Evolutionary conservation across 2,329 filamentous ascomycete species (phyloP).

Genomic region (Diaporthe capsici): DNA sequence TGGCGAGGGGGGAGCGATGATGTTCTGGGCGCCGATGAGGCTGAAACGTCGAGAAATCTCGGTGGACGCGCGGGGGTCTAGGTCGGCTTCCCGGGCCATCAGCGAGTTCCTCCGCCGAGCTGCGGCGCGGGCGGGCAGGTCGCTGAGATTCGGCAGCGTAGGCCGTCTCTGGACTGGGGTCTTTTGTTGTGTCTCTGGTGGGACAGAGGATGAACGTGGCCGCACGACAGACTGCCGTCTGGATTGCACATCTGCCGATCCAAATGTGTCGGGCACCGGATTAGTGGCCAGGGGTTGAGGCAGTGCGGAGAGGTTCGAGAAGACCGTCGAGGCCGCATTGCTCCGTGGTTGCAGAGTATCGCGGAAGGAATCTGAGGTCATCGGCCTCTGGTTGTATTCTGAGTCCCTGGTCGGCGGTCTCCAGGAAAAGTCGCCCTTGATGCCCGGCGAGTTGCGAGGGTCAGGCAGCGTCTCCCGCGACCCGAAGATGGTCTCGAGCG

Average conservation of each 20-base stretch:
- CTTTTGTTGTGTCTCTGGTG: neutral
- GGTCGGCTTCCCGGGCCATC: constrained; percentile 27
- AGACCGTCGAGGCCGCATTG: constrained; percentile 4
- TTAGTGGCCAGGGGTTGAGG: neutral
- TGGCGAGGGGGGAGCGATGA: neutral
- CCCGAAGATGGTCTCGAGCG: constrained; percentile 36
- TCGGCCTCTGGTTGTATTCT: neutral
- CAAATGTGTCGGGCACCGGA: neutral
- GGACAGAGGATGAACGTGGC: constrained; percentile 4
- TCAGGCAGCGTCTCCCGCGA: neutral
- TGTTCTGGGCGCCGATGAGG: neutral
- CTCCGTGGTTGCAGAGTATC: constrained; percentile 5
- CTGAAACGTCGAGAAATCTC: constrained; percentile 21
- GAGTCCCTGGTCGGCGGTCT: constrained; percentile 33
- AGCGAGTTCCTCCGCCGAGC: constrained; percentile 36
- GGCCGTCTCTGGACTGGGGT: neutral
- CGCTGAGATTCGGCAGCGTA: constrained; percentile 1
- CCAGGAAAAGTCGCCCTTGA: constrained; percentile 37
- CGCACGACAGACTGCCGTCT: neutral
- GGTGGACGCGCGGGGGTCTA: neutral
- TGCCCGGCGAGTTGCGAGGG: neutral
- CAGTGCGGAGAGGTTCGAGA: constrained; percentile 5
- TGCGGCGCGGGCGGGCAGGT: constrained; percentile 32
- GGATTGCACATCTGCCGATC: neutral
- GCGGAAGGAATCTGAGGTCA: neutral